A percentile compares a stretch with the other conserved stretches of the same genome.
Conservation (phyloP, 805 yeast genomes). For the Lachancea lanzarotensis region DNA sequence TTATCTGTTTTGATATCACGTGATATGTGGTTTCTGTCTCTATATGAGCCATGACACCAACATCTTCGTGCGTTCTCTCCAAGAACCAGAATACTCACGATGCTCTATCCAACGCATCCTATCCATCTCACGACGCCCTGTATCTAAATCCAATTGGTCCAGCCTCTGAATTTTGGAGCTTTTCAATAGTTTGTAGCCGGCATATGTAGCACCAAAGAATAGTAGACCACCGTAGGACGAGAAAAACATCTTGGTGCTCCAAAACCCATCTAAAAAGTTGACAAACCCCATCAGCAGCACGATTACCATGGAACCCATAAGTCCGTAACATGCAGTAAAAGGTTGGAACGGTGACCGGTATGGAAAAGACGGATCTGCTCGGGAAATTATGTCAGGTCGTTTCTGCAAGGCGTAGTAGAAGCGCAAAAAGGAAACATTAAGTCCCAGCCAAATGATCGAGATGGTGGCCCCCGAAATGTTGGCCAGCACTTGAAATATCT, state of each 20-base stretch:
- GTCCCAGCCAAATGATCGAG: conserved; percentile 70
- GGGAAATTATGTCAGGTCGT: conserved; percentile 57
- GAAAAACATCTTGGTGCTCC: conserved; percentile 58
- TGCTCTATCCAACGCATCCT: conserved; percentile 78
- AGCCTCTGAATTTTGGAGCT: conserved; percentile 61
- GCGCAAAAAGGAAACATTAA: conserved; percentile 57
- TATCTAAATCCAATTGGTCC: conserved; percentile 72
- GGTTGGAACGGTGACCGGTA: conserved; percentile 68
- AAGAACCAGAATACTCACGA: conserved; percentile 32
- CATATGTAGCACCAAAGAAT: conserved; percentile 44
- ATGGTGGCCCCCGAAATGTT: conserved; percentile 70
- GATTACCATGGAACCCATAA: conserved; percentile 45
- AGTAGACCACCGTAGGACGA: conserved; percentile 59
- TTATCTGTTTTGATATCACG: no score
- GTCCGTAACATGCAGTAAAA: conserved; percentile 55
- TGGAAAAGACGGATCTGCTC: conserved; percentile 61
- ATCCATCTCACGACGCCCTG: conserved; percentile 81
- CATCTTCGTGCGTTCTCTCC: conserved; percentile 25
- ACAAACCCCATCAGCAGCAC: conserved; percentile 56
- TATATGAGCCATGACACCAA: conserved; percentile 31
- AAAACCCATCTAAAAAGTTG: conserved; percentile 50
- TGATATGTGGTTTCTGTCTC: no score
- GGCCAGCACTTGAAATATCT: conserved; percentile 59
- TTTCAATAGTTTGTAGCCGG: conserved; percentile 50
- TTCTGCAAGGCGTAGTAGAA: conserved; percentile 55